phyloP scores from a whole-genome alignment of 305 asterid genomes.

The Solanum hybrid region DNA sequence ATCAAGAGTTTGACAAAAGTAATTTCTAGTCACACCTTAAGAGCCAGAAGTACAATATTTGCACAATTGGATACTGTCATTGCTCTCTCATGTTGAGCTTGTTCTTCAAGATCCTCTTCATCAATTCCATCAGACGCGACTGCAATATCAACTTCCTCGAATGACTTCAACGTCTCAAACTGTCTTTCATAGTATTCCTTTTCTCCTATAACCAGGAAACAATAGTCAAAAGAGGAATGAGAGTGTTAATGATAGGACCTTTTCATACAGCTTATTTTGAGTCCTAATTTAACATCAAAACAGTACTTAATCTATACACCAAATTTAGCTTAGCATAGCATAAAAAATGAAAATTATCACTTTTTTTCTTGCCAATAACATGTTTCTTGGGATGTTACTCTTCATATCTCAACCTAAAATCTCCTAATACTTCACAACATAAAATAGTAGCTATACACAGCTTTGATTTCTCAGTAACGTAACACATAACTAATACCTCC shows the following conservation, averaged over 20 bases:
- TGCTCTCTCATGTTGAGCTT: conserved; percentile 65
- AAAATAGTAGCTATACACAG: neutral
- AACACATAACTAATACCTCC: neutral
- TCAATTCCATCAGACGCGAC: conserved; percentile 36
- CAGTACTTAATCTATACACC: neutral
- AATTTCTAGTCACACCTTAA: conserved; percentile 50
- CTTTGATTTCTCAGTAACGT: neutral
- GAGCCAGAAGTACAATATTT: conserved; percentile 51
- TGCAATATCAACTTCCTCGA: conserved; percentile 53
- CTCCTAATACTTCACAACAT: neutral
- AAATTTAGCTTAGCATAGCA: neutral
- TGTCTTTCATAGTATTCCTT: conserved; percentile 68
- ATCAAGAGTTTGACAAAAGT: neutral
- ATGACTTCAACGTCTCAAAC: conserved; percentile 60
- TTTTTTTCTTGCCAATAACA: neutral
- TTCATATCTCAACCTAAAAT: neutral
- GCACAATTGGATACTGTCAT: conserved; percentile 77
- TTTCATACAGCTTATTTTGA: neutral
- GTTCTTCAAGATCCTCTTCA: conserved; percentile 61
- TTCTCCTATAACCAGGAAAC: conserved; percentile 36
- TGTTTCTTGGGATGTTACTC: neutral
- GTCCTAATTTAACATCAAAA: neutral
- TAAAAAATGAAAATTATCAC: neutral
- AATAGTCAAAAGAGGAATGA: neutral
- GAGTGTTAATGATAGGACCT: neutral